These are phyloP conservation scores for Betula pendula DNA, from an alignment of 306 rosid species.

Conservation along the genomic window DNA sequence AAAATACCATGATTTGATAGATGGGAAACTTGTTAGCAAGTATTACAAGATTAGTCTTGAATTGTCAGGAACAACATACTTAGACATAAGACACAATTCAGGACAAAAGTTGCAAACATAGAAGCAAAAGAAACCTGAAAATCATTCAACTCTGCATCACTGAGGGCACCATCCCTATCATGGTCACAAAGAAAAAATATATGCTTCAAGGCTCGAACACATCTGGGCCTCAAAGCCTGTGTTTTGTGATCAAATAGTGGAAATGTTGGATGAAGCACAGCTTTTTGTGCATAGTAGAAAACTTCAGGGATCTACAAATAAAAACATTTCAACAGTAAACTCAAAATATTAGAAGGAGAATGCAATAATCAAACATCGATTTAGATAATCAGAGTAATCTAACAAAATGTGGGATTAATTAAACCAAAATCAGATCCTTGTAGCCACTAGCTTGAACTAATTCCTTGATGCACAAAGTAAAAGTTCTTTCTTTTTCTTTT, in stretches of 20 bases:
- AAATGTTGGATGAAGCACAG: slow-evolving; percentile 96
- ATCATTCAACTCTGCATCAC: slow-evolving; percentile 58
- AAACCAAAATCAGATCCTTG: no score
- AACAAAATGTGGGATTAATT: no score
- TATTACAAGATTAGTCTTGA: not conserved
- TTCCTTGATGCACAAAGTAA: no score
- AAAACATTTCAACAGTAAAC: not conserved
- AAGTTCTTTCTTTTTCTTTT: no score
- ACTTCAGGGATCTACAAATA: slow-evolving; percentile 85
- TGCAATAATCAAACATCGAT: slow-evolving; percentile 13
- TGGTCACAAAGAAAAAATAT: slow-evolving; percentile 91
- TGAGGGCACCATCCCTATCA: slow-evolving; percentile 88
- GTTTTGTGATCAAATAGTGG: slow-evolving; percentile 95
- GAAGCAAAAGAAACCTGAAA: slow-evolving; percentile 41
- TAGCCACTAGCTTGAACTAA: no score
- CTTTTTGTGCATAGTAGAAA: slow-evolving; percentile 95
- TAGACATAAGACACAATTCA: not conserved
- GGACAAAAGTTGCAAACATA: not conserved
- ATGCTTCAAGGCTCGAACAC: slow-evolving; percentile 89
- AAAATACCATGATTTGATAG: slow-evolving; percentile 1
- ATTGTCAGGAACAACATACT: not conserved
- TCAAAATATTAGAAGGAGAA: not conserved
- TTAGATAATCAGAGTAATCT: not conserved
- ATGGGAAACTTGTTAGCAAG: not conserved
- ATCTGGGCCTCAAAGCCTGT: slow-evolving; percentile 88